These are phyloP conservation scores for Solanum ossicruentum DNA, from an alignment of 257 asterid genomes.

Conservation along the genomic window DNA sequence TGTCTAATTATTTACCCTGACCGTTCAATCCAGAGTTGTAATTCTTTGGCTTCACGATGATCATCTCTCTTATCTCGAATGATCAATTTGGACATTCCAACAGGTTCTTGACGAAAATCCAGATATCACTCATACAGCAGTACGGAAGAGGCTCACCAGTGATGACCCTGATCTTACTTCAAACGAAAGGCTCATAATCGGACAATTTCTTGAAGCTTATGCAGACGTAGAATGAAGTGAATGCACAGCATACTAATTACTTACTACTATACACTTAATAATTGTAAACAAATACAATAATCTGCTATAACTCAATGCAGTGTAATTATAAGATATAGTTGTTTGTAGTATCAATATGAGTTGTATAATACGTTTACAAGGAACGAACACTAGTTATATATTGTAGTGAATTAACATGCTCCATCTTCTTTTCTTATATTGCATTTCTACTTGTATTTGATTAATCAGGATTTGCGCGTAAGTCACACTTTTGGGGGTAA, in stretches of 20 bases:
- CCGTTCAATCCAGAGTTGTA: not conserved
- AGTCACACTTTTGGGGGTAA: not conserved
- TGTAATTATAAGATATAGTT: not conserved
- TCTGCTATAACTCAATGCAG: not conserved
- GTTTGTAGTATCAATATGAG: not conserved
- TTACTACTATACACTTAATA: not conserved
- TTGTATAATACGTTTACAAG: not conserved
- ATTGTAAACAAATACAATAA: not conserved
- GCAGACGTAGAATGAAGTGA: constrained; percentile 31
- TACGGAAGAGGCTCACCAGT: constrained; percentile 41
- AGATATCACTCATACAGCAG: constrained; percentile 12
- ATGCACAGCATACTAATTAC: not conserved
- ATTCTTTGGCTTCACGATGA: not conserved
- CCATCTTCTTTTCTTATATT: not conserved
- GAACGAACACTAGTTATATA: not conserved
- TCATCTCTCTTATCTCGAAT: not conserved
- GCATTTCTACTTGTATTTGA: not conserved
- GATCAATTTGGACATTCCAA: not conserved
- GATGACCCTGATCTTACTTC: constrained; percentile 58
- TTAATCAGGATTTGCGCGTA: not conserved
- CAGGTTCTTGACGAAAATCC: constrained; percentile 49
- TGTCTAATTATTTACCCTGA: not conserved
- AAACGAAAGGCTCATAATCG: constrained; percentile 37
- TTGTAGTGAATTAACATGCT: not conserved
- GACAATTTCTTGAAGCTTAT: constrained; percentile 57